These are phyloP conservation scores for Peronospora farinosa DNA, from an alignment of 352 stramenopile species.

Conservation along the genomic window DNA sequence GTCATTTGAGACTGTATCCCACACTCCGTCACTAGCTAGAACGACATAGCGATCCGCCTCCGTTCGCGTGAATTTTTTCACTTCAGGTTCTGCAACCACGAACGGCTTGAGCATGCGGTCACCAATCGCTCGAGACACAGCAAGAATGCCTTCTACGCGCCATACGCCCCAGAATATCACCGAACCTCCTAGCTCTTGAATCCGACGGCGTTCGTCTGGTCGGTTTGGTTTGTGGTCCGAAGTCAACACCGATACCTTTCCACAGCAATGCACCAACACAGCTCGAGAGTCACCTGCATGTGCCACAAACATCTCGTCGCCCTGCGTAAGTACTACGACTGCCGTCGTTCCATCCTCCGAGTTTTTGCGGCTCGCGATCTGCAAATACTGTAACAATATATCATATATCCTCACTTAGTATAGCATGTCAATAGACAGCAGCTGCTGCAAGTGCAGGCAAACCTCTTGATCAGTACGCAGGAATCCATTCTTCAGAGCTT, in stretches of 20 bases:
- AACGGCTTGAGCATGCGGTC: constrained; percentile 90
- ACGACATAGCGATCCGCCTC: constrained; percentile 79
- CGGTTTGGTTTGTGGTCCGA: constrained; percentile 90
- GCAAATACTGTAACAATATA: constrained; percentile 50
- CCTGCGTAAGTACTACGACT: constrained; percentile 72
- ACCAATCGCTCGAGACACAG: constrained; percentile 89
- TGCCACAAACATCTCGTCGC: constrained; percentile 78
- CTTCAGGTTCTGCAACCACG: constrained; percentile 87
- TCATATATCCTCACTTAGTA: not conserved
- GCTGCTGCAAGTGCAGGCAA: constrained; percentile 1
- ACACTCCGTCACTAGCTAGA: constrained; percentile 88
- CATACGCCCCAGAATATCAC: constrained; percentile 90
- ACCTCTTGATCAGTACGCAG: constrained; percentile 76
- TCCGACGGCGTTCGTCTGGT: constrained; percentile 84
- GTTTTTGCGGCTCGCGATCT: constrained; percentile 78
- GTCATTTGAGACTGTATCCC: constrained; percentile 88
- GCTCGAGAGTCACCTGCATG: constrained; percentile 88
- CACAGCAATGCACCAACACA: constrained; percentile 76
- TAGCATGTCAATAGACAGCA: not conserved
- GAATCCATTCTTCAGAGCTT: constrained; percentile 77
- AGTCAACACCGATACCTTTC: constrained; percentile 73
- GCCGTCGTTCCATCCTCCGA: constrained; percentile 87
- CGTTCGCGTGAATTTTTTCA: constrained; percentile 57
- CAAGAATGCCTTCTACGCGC: constrained; percentile 91
- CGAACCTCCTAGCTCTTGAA: constrained; percentile 82